Base-by-base conservation (phyloP, 495 filamentous ascomycete genomes). In the Hypoxylon intermedium region DNA sequence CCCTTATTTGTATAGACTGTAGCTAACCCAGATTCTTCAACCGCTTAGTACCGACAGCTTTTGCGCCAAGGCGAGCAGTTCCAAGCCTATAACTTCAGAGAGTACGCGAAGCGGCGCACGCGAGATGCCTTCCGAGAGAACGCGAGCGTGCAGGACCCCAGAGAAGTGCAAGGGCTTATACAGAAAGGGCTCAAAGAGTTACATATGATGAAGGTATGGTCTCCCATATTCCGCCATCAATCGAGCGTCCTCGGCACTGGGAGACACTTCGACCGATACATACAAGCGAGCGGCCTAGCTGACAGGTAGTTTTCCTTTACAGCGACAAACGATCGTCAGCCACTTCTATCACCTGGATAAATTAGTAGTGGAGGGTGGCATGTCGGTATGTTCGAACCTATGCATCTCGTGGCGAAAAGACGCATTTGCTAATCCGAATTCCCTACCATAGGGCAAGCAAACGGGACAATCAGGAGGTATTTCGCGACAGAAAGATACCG, bases 301-400 rank as follows among this genome's bases (percentile, higher is more conserved):
- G 18, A 65, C 51, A 5, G 9, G 3, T n/a, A 42, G 0, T 52
- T 31, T 33, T 28, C 7, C 37, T 18, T 18, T 53, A 60, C 77
- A 98, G 94, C 88, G 94, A 67, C 94, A 98, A 87, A 96, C 93
- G 4, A 80, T 92, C 26, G 84, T 98, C 63, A 96, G 91, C 67
- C 91, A 97, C 72, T 97, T 97, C 74, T 98, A 89, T 77, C 89
- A 96, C 76, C 66, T 94, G 66, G 92, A 98, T 73, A 79, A 87
- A 68, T 83, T 98, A 70, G 94, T 98, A 19, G 92, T 98, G 5
- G 94, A 98, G 71, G 93, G 93, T 15, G 88, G 90, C 56, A 87
- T 74, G 57, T 74, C 77, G 69, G 78, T 81, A 75, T 3, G 77
- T 73, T 33, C 37, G 4, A 6, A 6, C 7, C 19, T 9, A 3